Evolutionary conservation across 164 flowering plant species (phyloP).

Genomic region (Tinospora cordifolia): DNA sequence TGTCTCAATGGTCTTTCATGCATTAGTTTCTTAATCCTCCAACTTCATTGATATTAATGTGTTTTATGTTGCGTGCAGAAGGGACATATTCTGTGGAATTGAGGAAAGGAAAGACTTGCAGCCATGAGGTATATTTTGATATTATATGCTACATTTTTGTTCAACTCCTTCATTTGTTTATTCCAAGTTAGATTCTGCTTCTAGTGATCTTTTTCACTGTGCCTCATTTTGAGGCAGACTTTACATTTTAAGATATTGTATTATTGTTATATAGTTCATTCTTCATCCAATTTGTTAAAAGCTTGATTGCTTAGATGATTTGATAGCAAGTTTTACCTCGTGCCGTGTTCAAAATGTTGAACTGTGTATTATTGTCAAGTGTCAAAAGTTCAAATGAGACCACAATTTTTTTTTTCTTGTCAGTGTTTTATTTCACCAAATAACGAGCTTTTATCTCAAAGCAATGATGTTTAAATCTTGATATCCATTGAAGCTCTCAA

Average conservation of each 20-base stretch:
- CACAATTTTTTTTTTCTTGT: no score
- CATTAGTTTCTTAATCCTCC: background rate
- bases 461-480: no score
- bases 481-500: no score
- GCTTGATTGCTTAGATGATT: background rate
- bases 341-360: no score
- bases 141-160: background rate
- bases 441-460: no score
- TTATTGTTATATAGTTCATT: background rate
- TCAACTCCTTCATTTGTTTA: background rate
- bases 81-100: background rate
- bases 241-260: background rate
- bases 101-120: background rate
- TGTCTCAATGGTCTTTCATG: background rate
- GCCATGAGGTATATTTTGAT: slow-evolving; percentile 3
- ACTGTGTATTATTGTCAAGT: no score
- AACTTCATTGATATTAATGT: background rate
- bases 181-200: background rate
- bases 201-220: background rate
- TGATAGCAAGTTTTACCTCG: background rate
- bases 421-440: no score
- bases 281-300: background rate
- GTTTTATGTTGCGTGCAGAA: background rate
- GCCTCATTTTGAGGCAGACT: background rate
- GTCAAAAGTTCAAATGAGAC: no score